Base-by-base conservation (phyloP, 148 eudicot species). In the Vaccinium vitisidaea region DNA sequence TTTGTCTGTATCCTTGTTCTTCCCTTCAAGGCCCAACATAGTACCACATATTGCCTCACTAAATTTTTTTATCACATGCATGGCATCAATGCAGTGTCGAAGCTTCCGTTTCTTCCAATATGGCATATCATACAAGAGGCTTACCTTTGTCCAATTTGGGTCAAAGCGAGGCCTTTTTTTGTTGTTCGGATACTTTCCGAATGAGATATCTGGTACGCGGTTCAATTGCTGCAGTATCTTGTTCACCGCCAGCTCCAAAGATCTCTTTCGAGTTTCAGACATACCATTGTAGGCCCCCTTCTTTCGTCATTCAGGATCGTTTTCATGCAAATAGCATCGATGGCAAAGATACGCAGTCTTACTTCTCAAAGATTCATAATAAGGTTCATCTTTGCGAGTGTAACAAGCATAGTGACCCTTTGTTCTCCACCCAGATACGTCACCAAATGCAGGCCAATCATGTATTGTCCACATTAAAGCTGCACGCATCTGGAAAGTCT, bases 391-490 rank as follows among this genome's bases (percentile, higher is more conserved):
- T 2, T 70, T 70, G 39, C 75, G 30, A 70, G 39, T 27, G 75
- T 25, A 30, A 70, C 32, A 70, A 8, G 75, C 25, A 30, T 70
- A 30, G 13, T 70, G 39, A 6, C 75, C 75, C 5, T 70, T 70
- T 30, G 46, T 30, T 30, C 14, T 70, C 18, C 75, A 61, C 25
- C 69, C 27, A 61, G 10, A 61, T 18, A 61, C 8, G 27, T n/a
- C 69, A 61, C 69, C 69, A 61, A 61, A 61, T 21, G 69, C 25
- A 61, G 69, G 69, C 69, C 69, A 61, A 61, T 61, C 69, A 61
- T 61, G 69, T 18, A n/a, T 5, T 19, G 69, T 61, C 69, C 69
- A 61, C 69, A 19, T 4, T 21, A 61, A 16, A 61, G 69, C 6
- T 61, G 69, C 69, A 61, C 58, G 58, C 69, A 61, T 61, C 11